These are phyloP conservation scores for Durotheca rogersii DNA, from an alignment of 495 filamentous ascomycete genomes.

Conservation along the genomic window DNA sequence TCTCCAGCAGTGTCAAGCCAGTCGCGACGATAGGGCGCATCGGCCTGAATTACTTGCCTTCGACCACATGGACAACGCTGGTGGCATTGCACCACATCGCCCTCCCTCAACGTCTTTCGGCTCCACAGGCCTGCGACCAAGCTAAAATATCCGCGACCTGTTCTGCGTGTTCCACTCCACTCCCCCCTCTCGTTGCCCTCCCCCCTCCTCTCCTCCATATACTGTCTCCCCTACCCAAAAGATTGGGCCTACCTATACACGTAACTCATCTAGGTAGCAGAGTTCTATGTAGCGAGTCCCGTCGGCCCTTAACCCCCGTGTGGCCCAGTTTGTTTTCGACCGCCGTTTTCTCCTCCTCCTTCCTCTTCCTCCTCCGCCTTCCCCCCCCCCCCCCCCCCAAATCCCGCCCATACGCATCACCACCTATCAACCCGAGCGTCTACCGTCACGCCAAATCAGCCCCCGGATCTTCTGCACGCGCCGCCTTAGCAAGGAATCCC, in stretches of 20 bases:
- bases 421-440: not conserved
- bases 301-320: not conserved
- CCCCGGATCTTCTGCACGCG: not conserved
- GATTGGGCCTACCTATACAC: not conserved
- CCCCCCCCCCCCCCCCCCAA: not conserved
- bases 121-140: constrained; percentile 17
- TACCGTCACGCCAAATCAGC: not conserved
- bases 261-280: too few relatives aligned
- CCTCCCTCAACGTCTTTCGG: constrained; percentile 6
- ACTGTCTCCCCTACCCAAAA: not conserved
- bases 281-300: too few relatives aligned
- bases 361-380: not conserved
- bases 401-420: not conserved
- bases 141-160: constrained; percentile 21
- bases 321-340: not conserved
- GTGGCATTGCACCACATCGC: constrained; percentile 17
- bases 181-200: not conserved
- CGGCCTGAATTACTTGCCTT: constrained; percentile 14
- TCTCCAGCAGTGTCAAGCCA: constrained; percentile 15
- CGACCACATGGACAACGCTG: constrained; percentile 15
- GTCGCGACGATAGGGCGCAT: too few relatives aligned
- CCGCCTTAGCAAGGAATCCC: constrained; percentile 21
- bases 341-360: not conserved
- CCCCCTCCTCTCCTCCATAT: not conserved
- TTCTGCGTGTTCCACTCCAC: constrained; percentile 3